A percentile compares a stretch with the other conserved stretches of the same genome.
These are phyloP conservation scores for Magnusiomyces clavatus DNA, from an alignment of 1,139 yeast species.

Conservation along the genomic window DNA sequence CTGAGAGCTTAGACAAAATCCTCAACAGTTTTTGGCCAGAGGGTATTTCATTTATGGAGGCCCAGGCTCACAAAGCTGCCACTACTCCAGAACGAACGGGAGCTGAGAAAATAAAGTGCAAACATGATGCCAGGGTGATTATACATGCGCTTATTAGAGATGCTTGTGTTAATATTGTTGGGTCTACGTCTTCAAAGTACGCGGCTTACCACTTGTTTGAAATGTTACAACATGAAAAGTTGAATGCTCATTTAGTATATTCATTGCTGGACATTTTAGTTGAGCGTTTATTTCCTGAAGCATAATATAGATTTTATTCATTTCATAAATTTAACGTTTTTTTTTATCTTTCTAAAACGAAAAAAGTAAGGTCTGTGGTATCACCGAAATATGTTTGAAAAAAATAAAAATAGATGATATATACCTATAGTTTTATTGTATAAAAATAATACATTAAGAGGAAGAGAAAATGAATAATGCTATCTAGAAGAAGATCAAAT, in stretches of 20 bases:
- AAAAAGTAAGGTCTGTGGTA: too few species aligned
- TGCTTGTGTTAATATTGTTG: constrained; percentile 68
- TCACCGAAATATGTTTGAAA: too few species aligned
- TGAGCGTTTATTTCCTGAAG: constrained; percentile 15
- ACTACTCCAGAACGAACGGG: constrained; percentile 36
- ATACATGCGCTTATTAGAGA: constrained; percentile 54
- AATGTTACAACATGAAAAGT: constrained; percentile 64
- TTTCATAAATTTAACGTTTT: too few species aligned
- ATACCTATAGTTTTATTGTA: too few species aligned
- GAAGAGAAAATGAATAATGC: too few species aligned
- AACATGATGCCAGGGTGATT: constrained; percentile 52
- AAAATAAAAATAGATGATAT: too few species aligned
- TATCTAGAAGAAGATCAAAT: too few species aligned
- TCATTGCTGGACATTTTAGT: constrained; percentile 48
- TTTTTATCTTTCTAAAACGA: too few species aligned
- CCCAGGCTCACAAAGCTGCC: constrained; percentile 13
- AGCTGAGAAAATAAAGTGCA: constrained; percentile 46
- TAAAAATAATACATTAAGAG: too few species aligned
- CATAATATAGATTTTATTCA: not conserved
- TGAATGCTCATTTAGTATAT: constrained; percentile 59
- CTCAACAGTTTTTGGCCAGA: constrained; percentile 58
- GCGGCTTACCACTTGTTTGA: constrained; percentile 58
- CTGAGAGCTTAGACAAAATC: constrained; percentile 39
- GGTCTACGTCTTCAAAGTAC: constrained; percentile 51
- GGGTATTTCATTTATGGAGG: constrained; percentile 31